A percentile compares a stretch with the other conserved stretches of the same genome.
Evolutionary conservation across 1,284 basidiomycete genomes (phyloP).

Genomic region (Ustilago loliicola): DNA sequence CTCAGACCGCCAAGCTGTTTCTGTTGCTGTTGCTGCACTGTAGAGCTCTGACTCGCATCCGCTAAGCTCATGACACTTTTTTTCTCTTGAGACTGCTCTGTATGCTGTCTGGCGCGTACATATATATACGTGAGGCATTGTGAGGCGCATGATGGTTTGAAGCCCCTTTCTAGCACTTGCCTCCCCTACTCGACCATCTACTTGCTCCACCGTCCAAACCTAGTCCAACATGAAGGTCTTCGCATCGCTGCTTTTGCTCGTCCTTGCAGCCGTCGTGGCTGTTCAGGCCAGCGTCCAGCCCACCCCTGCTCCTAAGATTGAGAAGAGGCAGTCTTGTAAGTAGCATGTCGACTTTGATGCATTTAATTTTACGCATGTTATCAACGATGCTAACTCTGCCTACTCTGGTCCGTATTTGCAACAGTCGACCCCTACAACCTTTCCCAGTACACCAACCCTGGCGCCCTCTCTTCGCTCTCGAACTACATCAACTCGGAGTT

Average conservation of each 20-base stretch:
- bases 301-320: conserved; percentile 37
- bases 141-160: not conserved
- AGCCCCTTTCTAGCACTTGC: not conserved
- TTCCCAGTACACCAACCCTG: conserved; percentile 38
- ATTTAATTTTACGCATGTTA: not conserved
- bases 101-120: not conserved
- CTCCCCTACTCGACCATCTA: not conserved
- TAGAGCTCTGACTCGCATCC: not conserved
- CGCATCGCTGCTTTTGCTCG: conserved; percentile 33
- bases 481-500: conserved; percentile 28
- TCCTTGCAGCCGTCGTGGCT: conserved; percentile 24
- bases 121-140: not conserved
- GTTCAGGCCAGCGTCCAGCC: conserved; percentile 38
- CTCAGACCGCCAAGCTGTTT: not conserved
- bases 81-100: not conserved
- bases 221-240: conserved; percentile 32
- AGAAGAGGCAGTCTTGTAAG: conserved; percentile 40
- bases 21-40: not conserved
- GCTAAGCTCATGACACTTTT: not conserved
- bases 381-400: not conserved
- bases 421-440: conserved; percentile 44
- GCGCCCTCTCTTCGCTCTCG: conserved; percentile 36
- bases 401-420: not conserved
- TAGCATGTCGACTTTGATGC: not conserved
- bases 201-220: not conserved